Conservation (phyloP, 2,329 filamentous ascomycete species). For the Aureobasidium pullulans region DNA sequence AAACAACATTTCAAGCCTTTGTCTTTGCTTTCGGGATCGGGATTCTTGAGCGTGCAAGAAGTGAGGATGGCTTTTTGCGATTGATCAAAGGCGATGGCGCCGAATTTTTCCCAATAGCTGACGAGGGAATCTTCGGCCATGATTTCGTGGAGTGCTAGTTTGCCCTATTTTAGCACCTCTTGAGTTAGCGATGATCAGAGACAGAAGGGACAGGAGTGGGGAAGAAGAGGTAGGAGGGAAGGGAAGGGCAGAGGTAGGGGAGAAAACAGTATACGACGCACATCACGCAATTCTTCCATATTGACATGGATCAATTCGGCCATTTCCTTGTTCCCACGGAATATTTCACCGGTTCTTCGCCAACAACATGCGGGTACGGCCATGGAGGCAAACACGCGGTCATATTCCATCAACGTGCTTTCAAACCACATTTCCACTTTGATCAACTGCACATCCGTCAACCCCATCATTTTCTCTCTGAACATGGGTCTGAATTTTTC, state of each 20-base stretch:
- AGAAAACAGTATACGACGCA: constrained; percentile 46
- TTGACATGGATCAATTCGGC: constrained; percentile 90
- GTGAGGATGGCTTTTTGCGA: constrained; percentile 92
- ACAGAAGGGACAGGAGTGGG: background rate
- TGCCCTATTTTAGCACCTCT: constrained; percentile 60
- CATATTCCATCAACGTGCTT: constrained; percentile 91
- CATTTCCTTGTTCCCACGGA: constrained; percentile 97
- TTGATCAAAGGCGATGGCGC: constrained; percentile 91
- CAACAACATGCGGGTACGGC: constrained; percentile 96
- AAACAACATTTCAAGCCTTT: constrained; percentile 88
- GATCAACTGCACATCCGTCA: constrained; percentile 91
- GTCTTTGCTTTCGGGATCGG: constrained; percentile 56
- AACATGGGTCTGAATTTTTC: constrained; percentile 94
- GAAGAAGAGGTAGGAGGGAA: too few species aligned
- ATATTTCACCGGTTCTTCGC: constrained; percentile 94
- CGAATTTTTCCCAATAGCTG: constrained; percentile 98
- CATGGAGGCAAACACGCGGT: constrained; percentile 98
- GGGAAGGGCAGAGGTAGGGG: constrained; percentile 2
- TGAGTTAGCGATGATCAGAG: background rate
- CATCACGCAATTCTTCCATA: constrained; percentile 83
- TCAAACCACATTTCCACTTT: constrained; percentile 99
- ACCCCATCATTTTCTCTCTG: constrained; percentile 81
- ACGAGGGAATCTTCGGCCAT: constrained; percentile 91
- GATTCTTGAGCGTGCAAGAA: constrained; percentile 83
- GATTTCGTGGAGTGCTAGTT: constrained; percentile 91